phyloP scores from a whole-genome alignment of 1,284 basidiomycete genomes.

The Nidula niveotomentosa region DNA sequence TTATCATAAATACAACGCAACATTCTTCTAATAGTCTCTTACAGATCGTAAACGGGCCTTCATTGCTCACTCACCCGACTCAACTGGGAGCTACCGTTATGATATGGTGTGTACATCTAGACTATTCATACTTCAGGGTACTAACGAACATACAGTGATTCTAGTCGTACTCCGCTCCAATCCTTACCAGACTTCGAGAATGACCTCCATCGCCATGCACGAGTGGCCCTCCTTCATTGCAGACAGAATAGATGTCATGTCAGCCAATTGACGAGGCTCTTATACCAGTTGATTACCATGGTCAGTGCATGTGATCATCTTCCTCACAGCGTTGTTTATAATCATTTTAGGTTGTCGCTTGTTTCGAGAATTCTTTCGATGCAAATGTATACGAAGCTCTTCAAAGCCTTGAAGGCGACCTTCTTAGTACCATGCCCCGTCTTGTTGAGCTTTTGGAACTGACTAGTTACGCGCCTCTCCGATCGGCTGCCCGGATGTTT shows the following conservation, averaged over 20 bases:
- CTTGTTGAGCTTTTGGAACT: no score
- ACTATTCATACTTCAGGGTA: background rate
- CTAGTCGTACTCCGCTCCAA: conserved; percentile 26
- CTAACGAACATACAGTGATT: conserved; percentile 26
- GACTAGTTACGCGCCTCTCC: no score
- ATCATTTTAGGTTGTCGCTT: conserved; percentile 26
- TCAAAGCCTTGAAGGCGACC: background rate
- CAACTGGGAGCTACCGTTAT: conserved; percentile 25
- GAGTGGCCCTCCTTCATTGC: conserved; percentile 35
- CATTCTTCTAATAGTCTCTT: background rate
- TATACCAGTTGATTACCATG: conserved; percentile 35
- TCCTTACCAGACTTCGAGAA: conserved; percentile 30
- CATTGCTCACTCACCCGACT: conserved; percentile 32
- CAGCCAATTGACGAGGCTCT: conserved; percentile 36
- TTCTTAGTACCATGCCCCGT: background rate
- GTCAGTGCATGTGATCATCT: conserved; percentile 24
- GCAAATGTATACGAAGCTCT: background rate
- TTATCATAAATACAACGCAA: no score
- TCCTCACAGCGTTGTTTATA: conserved; percentile 9
- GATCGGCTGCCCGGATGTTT: no score
- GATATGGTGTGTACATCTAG: conserved; percentile 27
- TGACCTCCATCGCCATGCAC: conserved; percentile 31
- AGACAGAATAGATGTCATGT: conserved; percentile 31
- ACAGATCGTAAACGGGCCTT: conserved; percentile 26
- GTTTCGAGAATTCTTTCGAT: conserved; percentile 41